Evolutionary conservation across 805 yeast species (phyloP).

Genomic region (Yarrowia sp.): DNA sequence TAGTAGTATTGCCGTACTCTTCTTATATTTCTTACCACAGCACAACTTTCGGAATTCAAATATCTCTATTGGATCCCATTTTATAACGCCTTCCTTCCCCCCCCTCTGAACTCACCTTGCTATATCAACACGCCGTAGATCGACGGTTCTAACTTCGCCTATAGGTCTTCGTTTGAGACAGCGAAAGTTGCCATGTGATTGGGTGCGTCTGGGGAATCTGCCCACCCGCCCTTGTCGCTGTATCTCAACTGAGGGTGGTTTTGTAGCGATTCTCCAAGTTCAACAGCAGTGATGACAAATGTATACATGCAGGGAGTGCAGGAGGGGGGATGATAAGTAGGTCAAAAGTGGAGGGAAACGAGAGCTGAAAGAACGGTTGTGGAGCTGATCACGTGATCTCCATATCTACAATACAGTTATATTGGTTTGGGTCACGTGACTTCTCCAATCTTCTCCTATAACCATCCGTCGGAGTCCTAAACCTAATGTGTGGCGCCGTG

Average conservation of each 20-base stretch:
- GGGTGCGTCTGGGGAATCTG: neutral
- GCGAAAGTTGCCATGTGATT: neutral
- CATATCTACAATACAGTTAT: too few species aligned
- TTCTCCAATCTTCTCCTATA: neutral
- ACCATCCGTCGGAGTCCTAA: conserved; percentile 8
- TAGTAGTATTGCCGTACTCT: too few species aligned
- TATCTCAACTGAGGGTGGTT: too few species aligned
- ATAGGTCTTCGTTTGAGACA: neutral
- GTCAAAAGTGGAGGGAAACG: neutral
- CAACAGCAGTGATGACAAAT: conserved; percentile 17
- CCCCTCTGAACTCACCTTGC: conserved; percentile 3
- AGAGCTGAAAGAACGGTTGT: too few species aligned
- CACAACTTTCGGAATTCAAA: too few species aligned
- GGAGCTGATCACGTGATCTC: neutral
- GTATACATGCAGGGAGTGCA: neutral
- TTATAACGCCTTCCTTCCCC: too few species aligned
- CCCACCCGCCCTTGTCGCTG: too few species aligned
- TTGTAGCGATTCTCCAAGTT: neutral
- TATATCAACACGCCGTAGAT: neutral
- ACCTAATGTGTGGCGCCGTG: conserved; percentile 15
- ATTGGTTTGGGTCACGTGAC: neutral
- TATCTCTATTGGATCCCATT: too few species aligned
- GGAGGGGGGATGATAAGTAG: neutral
- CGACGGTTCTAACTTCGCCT: neutral
- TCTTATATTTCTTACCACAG: too few species aligned